phyloP scores from a whole-genome alignment of 768 basidiomycete species.

The Trametes maxima region DNA sequence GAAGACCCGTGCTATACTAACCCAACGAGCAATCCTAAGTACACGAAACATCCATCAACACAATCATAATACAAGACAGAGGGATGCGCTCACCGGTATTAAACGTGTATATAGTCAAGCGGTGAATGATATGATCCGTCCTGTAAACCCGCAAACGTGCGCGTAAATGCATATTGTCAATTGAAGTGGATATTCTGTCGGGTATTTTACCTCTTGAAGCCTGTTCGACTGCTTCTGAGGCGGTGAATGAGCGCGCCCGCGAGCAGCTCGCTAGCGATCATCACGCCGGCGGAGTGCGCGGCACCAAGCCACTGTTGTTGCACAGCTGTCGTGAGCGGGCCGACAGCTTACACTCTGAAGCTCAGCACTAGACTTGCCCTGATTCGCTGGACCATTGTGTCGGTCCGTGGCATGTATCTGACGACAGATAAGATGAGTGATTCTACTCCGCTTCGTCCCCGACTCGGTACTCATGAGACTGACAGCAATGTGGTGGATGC shows the following conservation, averaged over 20 bases:
- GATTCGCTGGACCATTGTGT: not conserved
- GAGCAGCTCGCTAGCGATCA: constrained; percentile 1
- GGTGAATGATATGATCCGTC: not conserved
- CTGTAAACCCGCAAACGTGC: not conserved
- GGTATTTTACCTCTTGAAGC: not conserved
- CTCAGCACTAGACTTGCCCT: not conserved
- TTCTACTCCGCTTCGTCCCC: too few relatives aligned
- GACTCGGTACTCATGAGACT: too few relatives aligned
- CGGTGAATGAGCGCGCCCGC: constrained; percentile 2
- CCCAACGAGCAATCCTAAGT: not conserved
- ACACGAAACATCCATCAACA: not conserved
- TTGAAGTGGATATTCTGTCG: too few relatives aligned
- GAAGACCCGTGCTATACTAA: not conserved
- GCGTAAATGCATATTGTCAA: not conserved
- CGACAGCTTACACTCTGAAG: not conserved
- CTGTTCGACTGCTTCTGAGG: not conserved
- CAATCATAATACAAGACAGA: not conserved
- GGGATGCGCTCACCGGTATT: constrained; percentile 1
- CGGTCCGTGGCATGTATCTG: constrained; percentile 1
- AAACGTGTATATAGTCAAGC: not conserved
- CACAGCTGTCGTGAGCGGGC: not conserved
- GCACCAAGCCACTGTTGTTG: not conserved
- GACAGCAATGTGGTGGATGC: not conserved
- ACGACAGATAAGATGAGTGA: not conserved
- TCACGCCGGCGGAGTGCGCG: constrained; percentile 4